Percentiles rank a stretch among this genome's conserved stretches.
Evolutionary conservation across 225 moss, liverwort and hornwort species (phyloP).

Genomic region (Thuidium tamariscinum): DNA sequence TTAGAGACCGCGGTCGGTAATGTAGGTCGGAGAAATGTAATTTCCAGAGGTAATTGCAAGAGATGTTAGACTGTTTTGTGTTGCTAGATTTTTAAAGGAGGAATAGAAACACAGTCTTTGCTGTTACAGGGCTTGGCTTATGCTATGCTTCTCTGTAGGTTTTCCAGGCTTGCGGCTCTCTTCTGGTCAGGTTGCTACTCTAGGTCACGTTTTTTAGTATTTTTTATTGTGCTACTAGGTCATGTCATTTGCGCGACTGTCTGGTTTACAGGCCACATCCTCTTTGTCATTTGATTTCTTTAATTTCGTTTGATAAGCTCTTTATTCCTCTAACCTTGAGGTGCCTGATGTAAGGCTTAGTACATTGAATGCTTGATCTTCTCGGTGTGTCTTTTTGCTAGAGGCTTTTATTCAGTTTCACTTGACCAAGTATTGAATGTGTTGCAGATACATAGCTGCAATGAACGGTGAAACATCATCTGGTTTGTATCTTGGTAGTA

Average conservation of each 20-base stretch:
- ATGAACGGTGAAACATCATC: constrained; percentile 32
- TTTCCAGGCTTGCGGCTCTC: not conserved
- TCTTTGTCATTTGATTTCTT: not conserved
- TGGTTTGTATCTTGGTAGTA: constrained; percentile 5
- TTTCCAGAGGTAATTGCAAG: not conserved
- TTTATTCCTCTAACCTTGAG: not conserved
- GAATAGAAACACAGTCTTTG: not conserved
- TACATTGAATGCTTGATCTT: not conserved
- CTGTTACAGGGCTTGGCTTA: not conserved
- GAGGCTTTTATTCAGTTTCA: not conserved
- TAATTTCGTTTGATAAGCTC: not conserved
- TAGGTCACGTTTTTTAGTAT: not conserved
- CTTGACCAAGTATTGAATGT: not conserved
- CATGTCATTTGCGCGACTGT: not conserved
- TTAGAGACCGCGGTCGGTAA: not conserved
- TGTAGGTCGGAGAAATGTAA: not conserved
- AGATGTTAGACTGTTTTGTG: not conserved
- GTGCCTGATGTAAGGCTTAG: not conserved
- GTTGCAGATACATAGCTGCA: constrained; percentile 3
- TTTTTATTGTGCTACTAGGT: not conserved
- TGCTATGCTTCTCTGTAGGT: not conserved
- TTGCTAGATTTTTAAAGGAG: not conserved
- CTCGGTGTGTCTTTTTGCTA: not conserved
- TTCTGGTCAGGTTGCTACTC: not conserved
- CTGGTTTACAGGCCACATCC: not conserved